Percentiles rank a stretch among this genome's conserved stretches.
These are phyloP conservation scores for Rhodotorula sp. DNA, from an alignment of 1,284 basidiomycete species.

Conservation along the genomic window DNA sequence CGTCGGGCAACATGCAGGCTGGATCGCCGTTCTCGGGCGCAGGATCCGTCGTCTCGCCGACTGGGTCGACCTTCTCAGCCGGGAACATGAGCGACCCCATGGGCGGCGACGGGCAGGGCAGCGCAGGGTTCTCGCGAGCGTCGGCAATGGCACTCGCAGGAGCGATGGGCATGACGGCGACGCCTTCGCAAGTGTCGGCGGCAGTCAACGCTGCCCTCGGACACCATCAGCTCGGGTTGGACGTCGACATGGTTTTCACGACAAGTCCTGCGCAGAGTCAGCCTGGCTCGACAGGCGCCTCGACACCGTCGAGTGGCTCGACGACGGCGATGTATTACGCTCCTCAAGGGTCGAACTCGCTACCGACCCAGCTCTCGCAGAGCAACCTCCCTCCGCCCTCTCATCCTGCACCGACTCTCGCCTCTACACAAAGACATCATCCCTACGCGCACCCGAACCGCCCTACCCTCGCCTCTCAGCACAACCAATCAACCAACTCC, in stretches of 20 bases:
- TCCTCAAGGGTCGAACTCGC: background rate
- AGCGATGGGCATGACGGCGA: slow-evolving; percentile 5
- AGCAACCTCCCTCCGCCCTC: slow-evolving; percentile 13
- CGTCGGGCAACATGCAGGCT: background rate
- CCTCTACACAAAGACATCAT: slow-evolving; percentile 29
- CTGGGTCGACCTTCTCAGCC: slow-evolving; percentile 21
- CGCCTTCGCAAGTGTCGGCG: background rate
- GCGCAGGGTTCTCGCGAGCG: slow-evolving; percentile 5
- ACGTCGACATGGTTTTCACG: slow-evolving; percentile 15
- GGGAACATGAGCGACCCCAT: background rate
- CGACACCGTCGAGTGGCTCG: background rate
- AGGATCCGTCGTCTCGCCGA: slow-evolving; percentile 19
- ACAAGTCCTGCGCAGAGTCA: background rate
- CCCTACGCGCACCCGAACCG: slow-evolving; percentile 38
- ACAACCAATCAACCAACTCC: slow-evolving; percentile 1
- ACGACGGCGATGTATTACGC: slow-evolving; percentile 1
- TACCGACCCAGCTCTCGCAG: slow-evolving; percentile 17
- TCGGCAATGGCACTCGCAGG: slow-evolving; percentile 22
- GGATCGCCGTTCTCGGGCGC: slow-evolving; percentile 22
- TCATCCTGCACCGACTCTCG: slow-evolving; percentile 16
- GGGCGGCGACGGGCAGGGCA: background rate
- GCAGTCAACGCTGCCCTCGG: background rate
- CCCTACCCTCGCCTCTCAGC: slow-evolving; percentile 6
- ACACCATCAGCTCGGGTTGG: slow-evolving; percentile 1
- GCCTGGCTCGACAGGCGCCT: background rate